Percentiles rank a stretch among this genome's conserved stretches.
Evolutionary conservation across 805 yeast genomes (phyloP).

Genomic region (Wickerhamiella siamensis): DNA sequence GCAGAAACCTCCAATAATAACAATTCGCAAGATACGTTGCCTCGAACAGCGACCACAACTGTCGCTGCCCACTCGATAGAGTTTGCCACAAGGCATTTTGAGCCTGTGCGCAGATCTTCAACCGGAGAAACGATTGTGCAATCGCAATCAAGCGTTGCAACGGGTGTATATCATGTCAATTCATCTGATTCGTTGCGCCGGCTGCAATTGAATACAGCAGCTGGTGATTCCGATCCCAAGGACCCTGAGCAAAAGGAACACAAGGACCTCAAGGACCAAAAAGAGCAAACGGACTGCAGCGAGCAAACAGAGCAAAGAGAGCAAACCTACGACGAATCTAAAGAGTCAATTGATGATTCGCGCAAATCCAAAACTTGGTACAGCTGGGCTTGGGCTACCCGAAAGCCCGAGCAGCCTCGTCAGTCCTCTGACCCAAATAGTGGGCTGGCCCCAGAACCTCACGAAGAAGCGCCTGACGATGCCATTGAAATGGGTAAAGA

Average conservation of each 20-base stretch:
- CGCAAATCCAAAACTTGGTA: not conserved
- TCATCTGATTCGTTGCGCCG: not conserved
- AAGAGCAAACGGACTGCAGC: too few relatives aligned
- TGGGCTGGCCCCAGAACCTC: not conserved
- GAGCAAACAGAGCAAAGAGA: too few relatives aligned
- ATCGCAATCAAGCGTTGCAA: not conserved
- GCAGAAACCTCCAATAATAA: not conserved
- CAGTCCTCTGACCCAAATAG: not conserved
- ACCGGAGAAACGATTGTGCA: not conserved
- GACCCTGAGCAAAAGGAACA: too few relatives aligned
- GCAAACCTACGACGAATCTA: too few relatives aligned
- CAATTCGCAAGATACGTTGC: not conserved
- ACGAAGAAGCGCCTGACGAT: not conserved
- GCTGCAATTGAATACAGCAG: not conserved
- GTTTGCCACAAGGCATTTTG: slow-evolving; percentile 1
- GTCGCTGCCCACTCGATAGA: not conserved
- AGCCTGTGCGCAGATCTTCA: not conserved
- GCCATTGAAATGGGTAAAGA: not conserved
- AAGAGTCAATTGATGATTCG: too few relatives aligned
- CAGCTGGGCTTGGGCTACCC: not conserved
- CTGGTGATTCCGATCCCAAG: not conserved
- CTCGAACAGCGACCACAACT: not conserved
- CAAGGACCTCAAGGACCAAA: too few relatives aligned
- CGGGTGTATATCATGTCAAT: not conserved
- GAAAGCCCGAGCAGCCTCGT: too few relatives aligned